These are phyloP conservation scores for Colletotrichum filicis DNA, from an alignment of 2,329 filamentous ascomycete species.

Conservation along the genomic window DNA sequence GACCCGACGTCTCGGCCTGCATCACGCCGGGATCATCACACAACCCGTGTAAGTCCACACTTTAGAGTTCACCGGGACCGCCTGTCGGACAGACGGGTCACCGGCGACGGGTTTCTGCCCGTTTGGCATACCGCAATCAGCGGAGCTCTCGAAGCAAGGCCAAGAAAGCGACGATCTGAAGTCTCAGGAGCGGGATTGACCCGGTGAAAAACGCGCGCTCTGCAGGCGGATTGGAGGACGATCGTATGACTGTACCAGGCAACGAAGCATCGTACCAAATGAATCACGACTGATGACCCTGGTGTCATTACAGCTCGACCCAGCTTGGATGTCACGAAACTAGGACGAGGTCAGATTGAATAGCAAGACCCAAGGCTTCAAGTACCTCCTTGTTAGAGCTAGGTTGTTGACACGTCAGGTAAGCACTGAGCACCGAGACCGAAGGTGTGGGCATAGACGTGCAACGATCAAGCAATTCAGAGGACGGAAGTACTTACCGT, in stretches of 20 bases:
- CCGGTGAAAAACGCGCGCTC: background rate
- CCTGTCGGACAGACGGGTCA: background rate
- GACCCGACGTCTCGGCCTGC: slow-evolving; percentile 9
- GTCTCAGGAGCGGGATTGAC: background rate
- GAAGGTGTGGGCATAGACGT: too few species aligned
- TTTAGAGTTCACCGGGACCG: slow-evolving; percentile 20
- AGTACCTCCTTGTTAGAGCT: background rate
- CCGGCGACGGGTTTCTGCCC: background rate
- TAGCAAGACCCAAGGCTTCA: background rate
- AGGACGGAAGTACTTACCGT: background rate
- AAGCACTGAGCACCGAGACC: background rate
- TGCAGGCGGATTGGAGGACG: background rate
- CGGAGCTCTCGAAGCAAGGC: background rate
- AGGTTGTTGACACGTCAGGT: background rate
- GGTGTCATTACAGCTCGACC: background rate
- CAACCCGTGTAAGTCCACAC: slow-evolving; percentile 4
- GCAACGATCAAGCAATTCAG: background rate
- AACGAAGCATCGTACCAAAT: background rate
- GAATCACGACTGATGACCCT: background rate
- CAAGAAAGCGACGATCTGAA: background rate
- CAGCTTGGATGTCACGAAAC: background rate
- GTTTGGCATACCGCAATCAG: background rate
- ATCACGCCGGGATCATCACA: slow-evolving; percentile 8
- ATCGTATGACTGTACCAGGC: background rate
- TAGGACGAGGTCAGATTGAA: background rate